Percentiles rank a stretch among this genome's conserved stretches.
Evolutionary conservation across 768 basidiomycete species (phyloP).

Genomic region (Phlegmacium glaucopus): DNA sequence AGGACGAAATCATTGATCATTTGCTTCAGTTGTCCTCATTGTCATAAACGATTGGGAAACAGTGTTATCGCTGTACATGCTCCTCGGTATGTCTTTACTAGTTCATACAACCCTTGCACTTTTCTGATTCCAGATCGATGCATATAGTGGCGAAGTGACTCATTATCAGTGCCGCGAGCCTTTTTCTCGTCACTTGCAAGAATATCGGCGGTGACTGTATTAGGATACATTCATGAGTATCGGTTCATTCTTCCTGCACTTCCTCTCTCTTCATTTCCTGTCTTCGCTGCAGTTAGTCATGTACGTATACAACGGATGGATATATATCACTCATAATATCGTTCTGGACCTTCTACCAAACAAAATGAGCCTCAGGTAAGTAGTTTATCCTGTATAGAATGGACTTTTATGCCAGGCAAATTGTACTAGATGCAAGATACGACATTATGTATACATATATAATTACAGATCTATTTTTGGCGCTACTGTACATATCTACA

Average conservation of each 20-base stretch:
- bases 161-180: slow-evolving; percentile 94
- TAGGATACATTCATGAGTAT: neutral
- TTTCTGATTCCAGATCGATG: neutral
- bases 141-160: slow-evolving; percentile 84
- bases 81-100: slow-evolving; percentile 56
- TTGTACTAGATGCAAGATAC: neutral
- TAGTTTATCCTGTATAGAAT: too few relatives aligned
- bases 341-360: too few relatives aligned
- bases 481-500: slow-evolving; percentile 24
- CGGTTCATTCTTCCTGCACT: too few relatives aligned
- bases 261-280: neutral
- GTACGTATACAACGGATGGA: neutral
- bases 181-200: slow-evolving; percentile 58
- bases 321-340: too few relatives aligned
- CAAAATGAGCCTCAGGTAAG: too few relatives aligned
- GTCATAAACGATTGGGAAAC: slow-evolving; percentile 89
- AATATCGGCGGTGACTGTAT: slow-evolving; percentile 26
- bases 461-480: neutral
- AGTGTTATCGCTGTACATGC: slow-evolving; percentile 94
- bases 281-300: slow-evolving; percentile 1
- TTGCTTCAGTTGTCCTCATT: slow-evolving; percentile 80
- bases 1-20: slow-evolving; percentile 1
- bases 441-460: slow-evolving; percentile 5
- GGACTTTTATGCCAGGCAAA: neutral
- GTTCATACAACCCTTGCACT: neutral